Base-by-base conservation (phyloP, 352 stramenopile genomes). In the Phytophthora cactorum region DNA sequence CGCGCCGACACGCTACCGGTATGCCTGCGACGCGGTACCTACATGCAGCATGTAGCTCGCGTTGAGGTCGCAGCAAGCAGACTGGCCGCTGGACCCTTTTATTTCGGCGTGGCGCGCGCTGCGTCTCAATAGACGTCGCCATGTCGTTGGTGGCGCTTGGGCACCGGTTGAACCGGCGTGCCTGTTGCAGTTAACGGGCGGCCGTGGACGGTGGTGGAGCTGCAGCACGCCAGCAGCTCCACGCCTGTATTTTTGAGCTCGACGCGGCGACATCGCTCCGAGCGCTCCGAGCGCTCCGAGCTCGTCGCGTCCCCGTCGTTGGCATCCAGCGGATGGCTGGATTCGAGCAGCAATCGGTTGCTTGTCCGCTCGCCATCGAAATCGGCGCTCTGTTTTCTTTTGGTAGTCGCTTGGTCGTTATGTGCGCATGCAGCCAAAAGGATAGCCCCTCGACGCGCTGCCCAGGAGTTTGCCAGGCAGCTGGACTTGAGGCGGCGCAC, bases 321-420 rank as follows among this genome's bases (percentile, higher is more conserved):
- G 17, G 36, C 52, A 52, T 34, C 34, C 25, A 27, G 44, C 46
- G 10, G 28, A 50, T 63, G 63, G 43, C 52, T 72, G 65, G 58
- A 63, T 68, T 61, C 56, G 57, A 60, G 65, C 59, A 65, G 65
- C 59, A 65, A 66, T 43, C 56, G 22, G 49, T 17, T 60, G 63
- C 56, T 66, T 56, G 54, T 41, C 14, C 50, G 32, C 31, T 70
- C 50, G 63, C 27, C 56, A 66, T 70, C 49, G 49, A 70, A 63
- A 58, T 44, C 52, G 34, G 29, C 25, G 38, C 43, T 55, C 12
- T 29, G 34, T 4, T 38, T 63, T 52, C 59, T 77, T 73, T 77
- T 75, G 60, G 49, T 74, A 77, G 69, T 77, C 64, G 69, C 54
- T 69, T 70, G 63, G 29, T 69, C 52, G 63, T 57, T 60, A 62